Conservation (phyloP, 352 stramenopile genomes). For the Peronospora belbahrii region DNA sequence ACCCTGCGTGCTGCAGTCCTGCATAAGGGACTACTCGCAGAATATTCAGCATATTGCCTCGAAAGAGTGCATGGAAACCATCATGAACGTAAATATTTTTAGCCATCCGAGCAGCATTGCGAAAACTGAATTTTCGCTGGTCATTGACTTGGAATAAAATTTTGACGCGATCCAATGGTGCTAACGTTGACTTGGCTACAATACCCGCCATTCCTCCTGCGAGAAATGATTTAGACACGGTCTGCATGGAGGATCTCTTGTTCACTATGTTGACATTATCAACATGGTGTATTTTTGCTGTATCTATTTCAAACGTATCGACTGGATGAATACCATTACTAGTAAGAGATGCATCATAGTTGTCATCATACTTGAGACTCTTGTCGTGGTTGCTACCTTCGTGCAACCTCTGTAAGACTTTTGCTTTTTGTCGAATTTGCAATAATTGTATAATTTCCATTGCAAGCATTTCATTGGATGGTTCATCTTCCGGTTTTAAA, state of each 20-base stretch:
- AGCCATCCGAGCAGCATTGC: constrained; percentile 52
- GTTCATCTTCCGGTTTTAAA: constrained; percentile 28
- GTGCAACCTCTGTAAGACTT: constrained; percentile 4
- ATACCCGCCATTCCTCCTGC: constrained; percentile 66
- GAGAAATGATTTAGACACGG: constrained; percentile 78
- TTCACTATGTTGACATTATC: constrained; percentile 8
- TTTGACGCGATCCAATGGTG: constrained; percentile 76
- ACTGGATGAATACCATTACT: constrained; percentile 17
- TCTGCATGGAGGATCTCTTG: constrained; percentile 44
- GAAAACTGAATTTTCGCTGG: constrained; percentile 61
- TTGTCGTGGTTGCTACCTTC: constrained; percentile 1
- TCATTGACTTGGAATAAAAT: constrained; percentile 84
- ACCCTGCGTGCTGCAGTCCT: constrained; percentile 74
- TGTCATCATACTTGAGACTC: constrained; percentile 13
- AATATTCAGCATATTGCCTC: constrained; percentile 74
- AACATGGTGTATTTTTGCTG: constrained; percentile 4
- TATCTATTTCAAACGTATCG: constrained; percentile 13
- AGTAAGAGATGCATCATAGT: constrained; percentile 16
- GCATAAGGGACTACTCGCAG: constrained; percentile 72
- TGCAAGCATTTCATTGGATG: constrained; percentile 25
- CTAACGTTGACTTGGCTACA: constrained; percentile 64
- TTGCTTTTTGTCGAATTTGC: constrained; percentile 12
- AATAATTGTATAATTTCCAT: constrained; percentile 31
- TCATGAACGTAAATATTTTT: constrained; percentile 64
- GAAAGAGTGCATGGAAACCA: constrained; percentile 63